A percentile compares a stretch with the other conserved stretches of the same genome.
phyloP scores from a whole-genome alignment of 2,329 filamentous ascomycete genomes.

The Arthrinium phaeospermum region DNA sequence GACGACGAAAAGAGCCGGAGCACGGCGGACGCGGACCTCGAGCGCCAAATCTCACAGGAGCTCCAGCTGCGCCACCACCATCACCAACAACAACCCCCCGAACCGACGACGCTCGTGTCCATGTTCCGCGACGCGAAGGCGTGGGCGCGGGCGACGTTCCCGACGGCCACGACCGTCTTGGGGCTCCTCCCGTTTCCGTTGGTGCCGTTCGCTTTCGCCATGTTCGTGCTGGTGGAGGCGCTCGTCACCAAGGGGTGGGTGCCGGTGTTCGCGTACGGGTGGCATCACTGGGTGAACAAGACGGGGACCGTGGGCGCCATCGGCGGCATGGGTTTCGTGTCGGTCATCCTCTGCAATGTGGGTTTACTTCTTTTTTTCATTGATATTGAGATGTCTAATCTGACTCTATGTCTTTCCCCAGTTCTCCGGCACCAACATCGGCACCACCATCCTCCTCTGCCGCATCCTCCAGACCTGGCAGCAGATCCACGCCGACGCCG shows the following conservation, averaged over 20 bases:
- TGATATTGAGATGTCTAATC: too few species aligned
- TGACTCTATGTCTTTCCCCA: slow-evolving; percentile 36
- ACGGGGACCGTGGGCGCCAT: slow-evolving; percentile 73
- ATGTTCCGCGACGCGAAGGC: slow-evolving; percentile 49
- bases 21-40: slow-evolving; percentile 17
- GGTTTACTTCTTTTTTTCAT: slow-evolving; percentile 49
- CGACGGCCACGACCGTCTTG: slow-evolving; percentile 69
- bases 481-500: slow-evolving; percentile 56
- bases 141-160: slow-evolving; percentile 75
- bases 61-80: not conserved
- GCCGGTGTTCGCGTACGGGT: slow-evolving; percentile 73
- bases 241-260: slow-evolving; percentile 79
- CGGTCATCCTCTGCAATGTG: slow-evolving; percentile 74
- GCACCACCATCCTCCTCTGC: slow-evolving; percentile 74
- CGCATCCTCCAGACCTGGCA: slow-evolving; percentile 74
- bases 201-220: slow-evolving; percentile 73
- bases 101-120: slow-evolving; percentile 57
- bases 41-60: slow-evolving; percentile 25
- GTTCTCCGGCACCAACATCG: slow-evolving; percentile 81
- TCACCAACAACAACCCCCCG: not conserved
- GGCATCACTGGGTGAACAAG: slow-evolving; percentile 74
- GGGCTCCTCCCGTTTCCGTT: slow-evolving; percentile 70
- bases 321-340: slow-evolving; percentile 75
- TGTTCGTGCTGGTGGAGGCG: slow-evolving; percentile 77
- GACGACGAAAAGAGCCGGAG: not conserved